phyloP scores from a whole-genome alignment of 169 alveolate species.

The Plasmodium gaboni region DNA sequence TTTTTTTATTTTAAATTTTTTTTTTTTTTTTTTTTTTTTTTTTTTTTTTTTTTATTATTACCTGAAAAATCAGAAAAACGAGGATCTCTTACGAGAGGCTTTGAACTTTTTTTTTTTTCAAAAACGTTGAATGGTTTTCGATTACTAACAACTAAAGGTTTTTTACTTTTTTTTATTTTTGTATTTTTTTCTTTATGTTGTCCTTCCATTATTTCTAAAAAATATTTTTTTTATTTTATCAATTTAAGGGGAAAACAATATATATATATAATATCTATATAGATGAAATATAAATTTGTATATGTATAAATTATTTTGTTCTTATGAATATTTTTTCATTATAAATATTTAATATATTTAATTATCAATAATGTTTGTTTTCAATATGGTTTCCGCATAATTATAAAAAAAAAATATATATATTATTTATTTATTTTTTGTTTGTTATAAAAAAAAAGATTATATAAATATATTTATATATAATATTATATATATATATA shows the following conservation, averaged over 20 bases:
- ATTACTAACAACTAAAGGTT: slow-evolving; percentile 55
- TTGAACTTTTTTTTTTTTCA: slow-evolving; percentile 42
- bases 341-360: too few relatives aligned
- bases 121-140: slow-evolving; percentile 51
- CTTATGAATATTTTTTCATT: too few relatives aligned
- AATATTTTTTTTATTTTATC: neutral
- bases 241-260: neutral
- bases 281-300: too few relatives aligned
- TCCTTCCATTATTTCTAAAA: neutral
- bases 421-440: too few relatives aligned
- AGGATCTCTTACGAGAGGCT: slow-evolving; percentile 56
- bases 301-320: too few relatives aligned
- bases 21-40: neutral
- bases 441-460: too few relatives aligned
- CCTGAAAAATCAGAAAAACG: slow-evolving; percentile 61
- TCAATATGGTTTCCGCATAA: too few relatives aligned
- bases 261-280: neutral
- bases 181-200: slow-evolving; percentile 9
- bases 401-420: too few relatives aligned
- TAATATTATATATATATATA: too few relatives aligned
- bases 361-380: too few relatives aligned
- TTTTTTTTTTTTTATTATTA: neutral
- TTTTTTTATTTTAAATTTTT: too few relatives aligned
- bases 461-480: too few relatives aligned
- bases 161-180: slow-evolving; percentile 57